These are phyloP conservation scores for Diaporthe capsici DNA, from an alignment of 2,329 filamentous ascomycete species.

Conservation along the genomic window DNA sequence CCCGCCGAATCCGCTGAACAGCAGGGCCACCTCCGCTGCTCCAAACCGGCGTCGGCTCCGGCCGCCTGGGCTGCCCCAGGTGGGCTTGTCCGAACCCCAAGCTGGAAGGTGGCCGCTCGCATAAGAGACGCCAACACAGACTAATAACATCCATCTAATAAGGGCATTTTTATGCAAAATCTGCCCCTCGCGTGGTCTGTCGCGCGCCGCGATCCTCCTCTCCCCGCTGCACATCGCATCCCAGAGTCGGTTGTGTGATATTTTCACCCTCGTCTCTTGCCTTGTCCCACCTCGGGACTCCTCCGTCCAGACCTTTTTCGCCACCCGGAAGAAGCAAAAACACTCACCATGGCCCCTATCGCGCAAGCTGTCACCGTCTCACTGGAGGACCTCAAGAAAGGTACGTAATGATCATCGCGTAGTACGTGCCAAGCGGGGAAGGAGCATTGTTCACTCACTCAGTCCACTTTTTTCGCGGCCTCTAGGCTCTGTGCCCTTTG, in stretches of 20 bases:
- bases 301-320: slow-evolving; percentile 8
- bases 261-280: background rate
- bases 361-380: slow-evolving; percentile 73
- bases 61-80: slow-evolving; percentile 25
- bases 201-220: background rate
- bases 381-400: slow-evolving; percentile 71
- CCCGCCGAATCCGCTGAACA: slow-evolving; percentile 10
- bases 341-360: slow-evolving; percentile 57
- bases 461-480: slow-evolving; percentile 38
- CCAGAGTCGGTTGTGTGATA: background rate
- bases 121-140: slow-evolving; percentile 15
- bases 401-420: slow-evolving; percentile 51
- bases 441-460: slow-evolving; percentile 2
- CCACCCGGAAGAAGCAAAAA: slow-evolving; percentile 20
- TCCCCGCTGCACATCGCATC: background rate
- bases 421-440: slow-evolving; percentile 45
- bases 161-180: slow-evolving; percentile 15
- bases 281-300: background rate
- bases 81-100: slow-evolving; percentile 24
- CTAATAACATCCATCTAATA: slow-evolving; percentile 14
- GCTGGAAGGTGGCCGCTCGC: slow-evolving; percentile 27
- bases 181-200: slow-evolving; percentile 15
- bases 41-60: slow-evolving; percentile 27
- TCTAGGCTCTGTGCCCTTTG: slow-evolving; percentile 76
- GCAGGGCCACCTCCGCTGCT: slow-evolving; percentile 26